These are phyloP conservation scores for Phylloporus rhodoxanthus DNA, from an alignment of 768 basidiomycete genomes.

Conservation along the genomic window DNA sequence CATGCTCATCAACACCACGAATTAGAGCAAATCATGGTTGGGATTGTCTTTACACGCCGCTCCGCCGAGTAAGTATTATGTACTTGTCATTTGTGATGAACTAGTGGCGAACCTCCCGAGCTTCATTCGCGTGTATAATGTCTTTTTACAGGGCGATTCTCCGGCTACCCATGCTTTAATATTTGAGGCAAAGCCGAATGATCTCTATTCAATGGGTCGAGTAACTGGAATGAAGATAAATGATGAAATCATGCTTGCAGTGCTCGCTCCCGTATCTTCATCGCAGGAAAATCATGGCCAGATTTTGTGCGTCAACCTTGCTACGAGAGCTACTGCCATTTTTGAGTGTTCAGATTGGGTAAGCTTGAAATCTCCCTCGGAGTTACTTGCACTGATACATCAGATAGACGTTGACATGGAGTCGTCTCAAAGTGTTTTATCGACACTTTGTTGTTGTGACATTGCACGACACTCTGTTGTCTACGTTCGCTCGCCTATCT, in stretches of 20 bases:
- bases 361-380: neutral
- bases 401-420: slow-evolving; percentile 7
- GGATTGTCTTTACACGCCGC: slow-evolving; percentile 13
- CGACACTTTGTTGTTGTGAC: slow-evolving; percentile 6
- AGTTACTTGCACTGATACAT: slow-evolving; percentile 1
- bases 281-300: slow-evolving; percentile 1
- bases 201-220: slow-evolving; percentile 15
- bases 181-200: slow-evolving; percentile 14
- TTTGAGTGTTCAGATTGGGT: slow-evolving; percentile 15
- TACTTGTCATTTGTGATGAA: neutral
- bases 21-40: slow-evolving; percentile 18
- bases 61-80: slow-evolving; percentile 14
- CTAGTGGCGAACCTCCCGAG: slow-evolving; percentile 7
- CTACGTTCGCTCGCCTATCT: neutral
- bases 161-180: slow-evolving; percentile 3
- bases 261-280: slow-evolving; percentile 8
- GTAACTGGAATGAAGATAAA: slow-evolving; percentile 19
- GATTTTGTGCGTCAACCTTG: slow-evolving; percentile 20
- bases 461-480: neutral
- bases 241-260: slow-evolving; percentile 16
- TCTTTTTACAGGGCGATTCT: slow-evolving; percentile 11
- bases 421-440: slow-evolving; percentile 13
- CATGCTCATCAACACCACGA: slow-evolving; percentile 27
- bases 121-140: slow-evolving; percentile 21
- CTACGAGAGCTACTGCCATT: slow-evolving; percentile 5